Percentiles rank a stretch among this genome's conserved stretches.
Evolutionary conservation across 371 early-diverging fungal species (phyloP).

Genomic region (Apophysomyces trapeziformis): DNA sequence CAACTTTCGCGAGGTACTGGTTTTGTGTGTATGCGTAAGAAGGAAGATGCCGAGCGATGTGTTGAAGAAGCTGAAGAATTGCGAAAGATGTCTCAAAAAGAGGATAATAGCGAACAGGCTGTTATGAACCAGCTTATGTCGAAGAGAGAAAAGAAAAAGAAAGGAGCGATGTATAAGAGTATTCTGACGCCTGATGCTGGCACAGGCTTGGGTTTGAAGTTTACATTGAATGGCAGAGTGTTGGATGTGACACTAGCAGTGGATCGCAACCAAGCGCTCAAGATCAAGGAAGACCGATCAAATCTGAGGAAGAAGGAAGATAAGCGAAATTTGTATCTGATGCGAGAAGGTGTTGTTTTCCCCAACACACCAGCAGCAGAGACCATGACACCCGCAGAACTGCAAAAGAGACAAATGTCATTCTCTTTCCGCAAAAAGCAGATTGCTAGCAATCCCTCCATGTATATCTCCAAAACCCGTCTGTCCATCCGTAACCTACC

Average conservation of each 20-base stretch:
- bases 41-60: conserved; percentile 76
- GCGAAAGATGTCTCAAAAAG: conserved; percentile 43
- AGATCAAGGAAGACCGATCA: conserved; percentile 66
- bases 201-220: conserved; percentile 58
- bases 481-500: conserved; percentile 87
- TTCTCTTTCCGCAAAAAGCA: conserved; percentile 80
- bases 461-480: conserved; percentile 88
- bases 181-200: conserved; percentile 73
- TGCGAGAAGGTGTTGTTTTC: conserved; percentile 83
- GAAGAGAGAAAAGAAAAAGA: conserved; percentile 56
- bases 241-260: conserved; percentile 85
- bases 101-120: conserved; percentile 40
- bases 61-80: conserved; percentile 69
- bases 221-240: conserved; percentile 83
- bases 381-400: conserved; percentile 70
- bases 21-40: conserved; percentile 85
- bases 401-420: conserved; percentile 77
- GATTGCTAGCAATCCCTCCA: conserved; percentile 81
- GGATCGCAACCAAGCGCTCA: conserved; percentile 68
- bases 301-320: conserved; percentile 75
- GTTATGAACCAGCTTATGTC: conserved; percentile 40
- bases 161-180: conserved; percentile 62
- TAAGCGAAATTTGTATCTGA: conserved; percentile 79
- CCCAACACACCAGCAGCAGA: conserved; percentile 84
- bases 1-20: conserved; percentile 90